Evolutionary conservation across 2,329 filamentous ascomycete species (phyloP), one percentile per base, ranked within the genome.

Genomic region (Colletotrichum higginsianum): DNA sequence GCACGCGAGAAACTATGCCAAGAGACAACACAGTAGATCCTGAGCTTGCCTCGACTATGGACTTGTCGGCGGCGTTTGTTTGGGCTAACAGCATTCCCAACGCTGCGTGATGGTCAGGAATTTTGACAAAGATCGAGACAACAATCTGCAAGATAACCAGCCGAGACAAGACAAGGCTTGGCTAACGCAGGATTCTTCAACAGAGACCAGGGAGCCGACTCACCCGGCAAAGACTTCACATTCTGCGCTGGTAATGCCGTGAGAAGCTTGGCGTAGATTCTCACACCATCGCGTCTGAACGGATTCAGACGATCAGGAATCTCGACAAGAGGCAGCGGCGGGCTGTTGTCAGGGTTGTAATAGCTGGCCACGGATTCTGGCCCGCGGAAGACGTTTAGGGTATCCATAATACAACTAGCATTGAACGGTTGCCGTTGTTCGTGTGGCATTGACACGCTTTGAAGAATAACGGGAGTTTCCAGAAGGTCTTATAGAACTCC

Each of bases 191-290:
- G 16, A 4, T 15, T 4, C 30, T 30, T 11, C 47, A 23, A 44
- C 2, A 44, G 40, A 12, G 40, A 16, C 2, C 11, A 44, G 40
- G 12, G 40, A 16, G 30, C 30, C 15, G 47, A 75, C 76, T 21
- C 77, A 87, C 86, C 86, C 75, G 89, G 89, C 79, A 91, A 84
- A 21, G 87, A 85, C 76, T 91, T 91, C 74, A 91, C 87, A 62
- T 91, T 91, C 68, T 90, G 87, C 15, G 89, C 87, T 1, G 89
- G 89, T 72, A 88, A 87, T 81, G 86, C 86, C 2, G 87, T 88
- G 85, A 91, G 88, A 86, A 91, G 88, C 79, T 91, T 91, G 44
- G 89, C 89, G 72, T 90, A 91, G 72, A 91, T 90, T 26, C 88
- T 86, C 3, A 91, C 87, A 1, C 87, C 87, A 85, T 91, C 85